Percentiles rank a stretch among this genome's conserved stretches.
phyloP scores from a whole-genome alignment of 495 filamentous ascomycete genomes.

The Neurospora sublineolata region DNA sequence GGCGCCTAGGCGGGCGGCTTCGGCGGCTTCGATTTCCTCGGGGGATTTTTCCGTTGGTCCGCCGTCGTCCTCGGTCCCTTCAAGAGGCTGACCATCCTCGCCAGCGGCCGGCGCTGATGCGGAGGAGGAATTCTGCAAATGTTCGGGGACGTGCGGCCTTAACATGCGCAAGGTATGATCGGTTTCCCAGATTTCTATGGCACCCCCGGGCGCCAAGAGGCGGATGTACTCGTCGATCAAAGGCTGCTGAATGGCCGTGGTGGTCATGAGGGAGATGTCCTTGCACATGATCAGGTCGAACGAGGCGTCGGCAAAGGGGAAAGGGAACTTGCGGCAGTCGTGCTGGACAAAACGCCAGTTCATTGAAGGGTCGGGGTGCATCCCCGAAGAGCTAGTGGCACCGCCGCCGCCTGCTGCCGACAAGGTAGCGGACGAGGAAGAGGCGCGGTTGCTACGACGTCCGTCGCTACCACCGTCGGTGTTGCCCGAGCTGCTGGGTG shows the following conservation, averaged over 20 bases:
- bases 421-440: conserved; percentile 4
- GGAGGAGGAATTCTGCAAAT: conserved; percentile 15
- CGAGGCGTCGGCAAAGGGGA: conserved; percentile 71
- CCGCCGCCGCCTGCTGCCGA: conserved; percentile 1
- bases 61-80: conserved; percentile 30
- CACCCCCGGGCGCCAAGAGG: conserved; percentile 65
- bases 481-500: conserved; percentile 15
- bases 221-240: conserved; percentile 69
- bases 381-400: background rate
- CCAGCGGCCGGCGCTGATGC: conserved; percentile 6
- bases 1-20: conserved; percentile 49
- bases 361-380: conserved; percentile 50
- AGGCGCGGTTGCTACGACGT: background rate
- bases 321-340: conserved; percentile 60
- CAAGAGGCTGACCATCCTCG: background rate
- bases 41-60: conserved; percentile 8
- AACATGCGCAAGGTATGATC: conserved; percentile 69
- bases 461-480: background rate
- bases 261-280: conserved; percentile 63
- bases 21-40: background rate
- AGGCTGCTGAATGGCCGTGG: conserved; percentile 47
- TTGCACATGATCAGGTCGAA: conserved; percentile 90
- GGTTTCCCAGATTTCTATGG: conserved; percentile 78
- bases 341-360: conserved; percentile 84
- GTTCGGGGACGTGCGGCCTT: conserved; percentile 57